Evolutionary conservation across 2,329 filamentous ascomycete genomes (phyloP), one percentile per base, ranked within the genome.

Genomic region (Albifimbria verrucaria): DNA sequence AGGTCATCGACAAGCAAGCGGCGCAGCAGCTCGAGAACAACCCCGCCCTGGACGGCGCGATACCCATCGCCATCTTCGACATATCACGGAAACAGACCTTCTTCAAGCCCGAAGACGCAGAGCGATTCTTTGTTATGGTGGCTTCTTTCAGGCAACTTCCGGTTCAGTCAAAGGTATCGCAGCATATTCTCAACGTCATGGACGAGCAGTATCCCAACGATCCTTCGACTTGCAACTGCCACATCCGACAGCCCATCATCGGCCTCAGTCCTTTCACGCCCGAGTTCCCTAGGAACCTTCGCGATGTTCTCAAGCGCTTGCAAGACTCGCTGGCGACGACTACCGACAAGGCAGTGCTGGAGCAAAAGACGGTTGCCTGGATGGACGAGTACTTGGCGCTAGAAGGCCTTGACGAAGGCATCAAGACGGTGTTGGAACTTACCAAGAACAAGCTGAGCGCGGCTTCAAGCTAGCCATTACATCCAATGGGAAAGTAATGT

Each of bases 21-120:
- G 68, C 72, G 4, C 65, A 72, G 59, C 75, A 77, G 51, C 74
- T 96, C 57, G 78, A 88, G 64, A 85, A 83, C 53, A 93, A 92
- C 47, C 92, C 93, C 4, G 91, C 91, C 10, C 79, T 97, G 57
- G 90, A 89, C 55, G 94, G 94, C n/a, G 94, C 91, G 17, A 96
- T 99, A 60, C 92, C 94, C 2, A 82, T 92, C 52, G 92, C 93
- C 39, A 90, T 99, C 47, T 97, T 96, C 65, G 91, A 96, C 64
- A 85, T 90, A 21, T 87, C 92, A 6, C 85, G 86, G 74, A 90
- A 88, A 68, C 87, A 96, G 62, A 82, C 88, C 50, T 85, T 89
- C 59, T 85, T 87, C 67, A 82, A 81, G 55, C 72, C 85, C 2
- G 74, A 77, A 1, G 78, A 91, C 7, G 90, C 85, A 3, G 85